A percentile compares a stretch with the other conserved stretches of the same genome.
Conservation (phyloP, 345 rosid species). For the Passiflora organensis region DNA sequence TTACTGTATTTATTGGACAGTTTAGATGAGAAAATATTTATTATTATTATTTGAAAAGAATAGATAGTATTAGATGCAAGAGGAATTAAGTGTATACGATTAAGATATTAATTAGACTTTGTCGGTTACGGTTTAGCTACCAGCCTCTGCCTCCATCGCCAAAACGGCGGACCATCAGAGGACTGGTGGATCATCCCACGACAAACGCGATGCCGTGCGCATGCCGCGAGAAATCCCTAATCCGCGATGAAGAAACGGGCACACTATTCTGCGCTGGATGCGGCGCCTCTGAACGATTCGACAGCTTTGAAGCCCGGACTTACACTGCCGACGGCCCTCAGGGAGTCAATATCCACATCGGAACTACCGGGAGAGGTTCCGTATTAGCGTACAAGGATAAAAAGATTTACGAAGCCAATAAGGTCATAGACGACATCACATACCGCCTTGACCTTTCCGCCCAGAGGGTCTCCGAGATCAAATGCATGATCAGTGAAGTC, state of each 20-base stretch:
- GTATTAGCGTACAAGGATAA: conserved; percentile 44
- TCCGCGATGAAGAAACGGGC: conserved; percentile 44
- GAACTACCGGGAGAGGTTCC: conserved; percentile 56
- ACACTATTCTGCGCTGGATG: conserved; percentile 41
- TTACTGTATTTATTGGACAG: no score
- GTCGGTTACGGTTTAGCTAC: no score
- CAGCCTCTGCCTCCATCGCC: no score
- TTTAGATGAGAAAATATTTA: no score
- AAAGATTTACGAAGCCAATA: conserved; percentile 54
- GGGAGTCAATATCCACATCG: conserved; percentile 52
- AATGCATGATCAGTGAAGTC: conserved; percentile 34
- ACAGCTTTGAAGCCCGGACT: conserved; percentile 42
- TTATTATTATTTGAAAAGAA: no score
- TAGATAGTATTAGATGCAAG: no score
- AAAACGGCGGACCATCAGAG: no score
- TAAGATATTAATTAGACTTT: no score
- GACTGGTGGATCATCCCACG: background rate
- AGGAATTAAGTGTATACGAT: no score
- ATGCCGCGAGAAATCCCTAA: conserved; percentile 40
- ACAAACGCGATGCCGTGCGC: background rate
- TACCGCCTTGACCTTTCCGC: conserved; percentile 24
- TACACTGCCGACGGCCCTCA: conserved; percentile 42
- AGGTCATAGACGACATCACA: conserved; percentile 33
- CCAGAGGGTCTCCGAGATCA: conserved; percentile 25
- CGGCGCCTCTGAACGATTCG: conserved; percentile 37